Conservation (phyloP, 495 filamentous ascomycete genomes). For the Apodospora peruviana region DNA sequence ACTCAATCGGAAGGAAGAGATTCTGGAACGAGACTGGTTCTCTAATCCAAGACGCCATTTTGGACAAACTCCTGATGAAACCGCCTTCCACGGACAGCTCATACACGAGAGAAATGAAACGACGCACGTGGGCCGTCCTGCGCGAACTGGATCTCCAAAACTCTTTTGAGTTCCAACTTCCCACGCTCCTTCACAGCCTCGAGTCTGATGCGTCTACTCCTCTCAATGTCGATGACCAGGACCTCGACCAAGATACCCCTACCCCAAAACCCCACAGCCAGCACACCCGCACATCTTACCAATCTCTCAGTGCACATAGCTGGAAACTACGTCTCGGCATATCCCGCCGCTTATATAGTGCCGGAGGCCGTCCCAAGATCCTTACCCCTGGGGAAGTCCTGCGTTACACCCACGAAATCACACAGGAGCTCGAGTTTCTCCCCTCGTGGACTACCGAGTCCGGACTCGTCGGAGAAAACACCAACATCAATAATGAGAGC, state of each 20-base stretch:
- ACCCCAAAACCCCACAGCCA: conserved; percentile 16
- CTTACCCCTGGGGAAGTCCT: conserved; percentile 28
- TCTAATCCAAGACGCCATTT: conserved; percentile 23
- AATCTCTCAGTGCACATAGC: conserved; percentile 25
- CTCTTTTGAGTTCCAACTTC: conserved; percentile 30
- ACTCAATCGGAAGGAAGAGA: conserved; percentile 28
- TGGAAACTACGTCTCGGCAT: conserved; percentile 25
- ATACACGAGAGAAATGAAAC: conserved; percentile 30
- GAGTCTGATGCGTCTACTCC: conserved; percentile 22
- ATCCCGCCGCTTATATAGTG: conserved; percentile 17
- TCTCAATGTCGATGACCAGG: conserved; percentile 27
- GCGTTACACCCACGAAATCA: conserved; percentile 30
- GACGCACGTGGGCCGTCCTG: conserved; percentile 27
- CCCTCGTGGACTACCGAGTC: conserved; percentile 21
- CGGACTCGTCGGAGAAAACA: too few species aligned
- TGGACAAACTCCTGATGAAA: conserved; percentile 25
- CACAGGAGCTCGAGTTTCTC: conserved; percentile 24
- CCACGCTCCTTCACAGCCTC: conserved; percentile 24
- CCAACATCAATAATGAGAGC: conserved; percentile 8
- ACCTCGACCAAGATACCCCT: conserved; percentile 25
- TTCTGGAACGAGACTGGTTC: conserved; percentile 28
- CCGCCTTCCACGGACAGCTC: conserved; percentile 17
- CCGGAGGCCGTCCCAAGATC: conserved; percentile 14
- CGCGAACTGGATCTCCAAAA: conserved; percentile 30
- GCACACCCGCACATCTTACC: conserved; percentile 28